phyloP scores from a whole-genome alignment of 2,329 filamentous ascomycete genomes.

The Neurospora sp. region DNA sequence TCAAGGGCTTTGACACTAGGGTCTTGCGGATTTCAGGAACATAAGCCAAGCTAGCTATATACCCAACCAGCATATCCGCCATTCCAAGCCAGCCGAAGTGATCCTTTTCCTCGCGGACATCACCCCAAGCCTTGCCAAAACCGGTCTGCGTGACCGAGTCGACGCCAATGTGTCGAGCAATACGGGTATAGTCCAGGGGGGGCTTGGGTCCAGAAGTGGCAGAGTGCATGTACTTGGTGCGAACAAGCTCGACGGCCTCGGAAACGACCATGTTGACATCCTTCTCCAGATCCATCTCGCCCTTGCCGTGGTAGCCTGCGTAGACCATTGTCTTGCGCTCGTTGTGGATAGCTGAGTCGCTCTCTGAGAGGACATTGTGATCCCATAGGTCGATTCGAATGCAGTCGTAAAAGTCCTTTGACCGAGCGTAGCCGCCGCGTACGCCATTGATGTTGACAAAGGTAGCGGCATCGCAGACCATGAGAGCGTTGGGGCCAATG shows the following conservation, averaged over 20 bases:
- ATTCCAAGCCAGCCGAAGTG: conserved; percentile 2
- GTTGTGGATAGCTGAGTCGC: conserved; percentile 18
- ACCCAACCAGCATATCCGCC: background rate
- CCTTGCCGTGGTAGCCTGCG: conserved; percentile 19
- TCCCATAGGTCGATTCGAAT: conserved; percentile 7
- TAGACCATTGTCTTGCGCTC: conserved; percentile 20
- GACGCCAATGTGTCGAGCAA: conserved; percentile 7
- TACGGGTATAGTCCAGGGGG: conserved; percentile 3
- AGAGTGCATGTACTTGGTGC: background rate
- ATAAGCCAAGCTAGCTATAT: background rate
- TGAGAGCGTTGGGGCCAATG: conserved; percentile 21
- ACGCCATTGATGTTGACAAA: conserved; percentile 20
- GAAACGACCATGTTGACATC: conserved; percentile 9
- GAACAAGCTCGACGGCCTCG: conserved; percentile 3
- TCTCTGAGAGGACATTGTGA: conserved; percentile 18
- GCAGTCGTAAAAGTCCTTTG: conserved; percentile 15
- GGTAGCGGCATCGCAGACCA: conserved; percentile 18
- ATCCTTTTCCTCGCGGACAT: conserved; percentile 6
- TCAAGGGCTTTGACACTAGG: background rate
- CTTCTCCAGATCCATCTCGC: conserved; percentile 18
- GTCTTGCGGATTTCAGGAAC: background rate
- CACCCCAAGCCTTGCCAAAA: conserved; percentile 8
- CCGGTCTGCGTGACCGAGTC: conserved; percentile 4
- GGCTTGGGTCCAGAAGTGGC: background rate
- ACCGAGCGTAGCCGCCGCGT: conserved; percentile 19